Conservation (phyloP, 805 yeast species). For the Cyberlindnera sargentensis region DNA sequence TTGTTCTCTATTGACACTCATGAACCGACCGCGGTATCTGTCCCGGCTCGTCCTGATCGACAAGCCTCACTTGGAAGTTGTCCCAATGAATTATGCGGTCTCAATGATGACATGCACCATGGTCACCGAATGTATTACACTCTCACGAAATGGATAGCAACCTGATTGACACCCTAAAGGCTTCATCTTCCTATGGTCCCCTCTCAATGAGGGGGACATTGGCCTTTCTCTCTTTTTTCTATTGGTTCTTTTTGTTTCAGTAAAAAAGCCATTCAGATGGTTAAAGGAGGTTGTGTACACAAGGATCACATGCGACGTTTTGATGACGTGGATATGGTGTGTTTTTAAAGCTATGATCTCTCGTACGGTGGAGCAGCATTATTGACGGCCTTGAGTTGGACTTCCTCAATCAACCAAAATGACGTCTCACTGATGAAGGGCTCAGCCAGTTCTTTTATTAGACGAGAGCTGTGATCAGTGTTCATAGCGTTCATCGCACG, state of each 20-base stretch:
- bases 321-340: no score
- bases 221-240: not conserved
- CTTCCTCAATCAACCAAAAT: not conserved
- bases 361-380: no score
- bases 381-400: not conserved
- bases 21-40: no score
- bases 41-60: no score
- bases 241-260: conserved; percentile 1
- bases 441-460: conserved; percentile 8
- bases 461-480: conserved; percentile 19
- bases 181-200: not conserved
- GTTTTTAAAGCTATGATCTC: no score
- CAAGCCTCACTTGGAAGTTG: no score
- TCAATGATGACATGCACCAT: no score
- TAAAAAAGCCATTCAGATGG: conserved; percentile 1
- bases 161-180: not conserved
- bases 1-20: no score
- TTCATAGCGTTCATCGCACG: conserved; percentile 2
- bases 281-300: conserved; percentile 10
- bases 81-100: no score
- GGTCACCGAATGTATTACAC: no score
- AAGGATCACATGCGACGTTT: conserved; percentile 8
- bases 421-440: conserved; percentile 15
- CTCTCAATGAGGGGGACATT: not conserved
- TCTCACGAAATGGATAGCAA: no score